These are phyloP conservation scores for Xylaria sp. DNA, from an alignment of 2,329 filamentous ascomycete genomes.

Conservation along the genomic window DNA sequence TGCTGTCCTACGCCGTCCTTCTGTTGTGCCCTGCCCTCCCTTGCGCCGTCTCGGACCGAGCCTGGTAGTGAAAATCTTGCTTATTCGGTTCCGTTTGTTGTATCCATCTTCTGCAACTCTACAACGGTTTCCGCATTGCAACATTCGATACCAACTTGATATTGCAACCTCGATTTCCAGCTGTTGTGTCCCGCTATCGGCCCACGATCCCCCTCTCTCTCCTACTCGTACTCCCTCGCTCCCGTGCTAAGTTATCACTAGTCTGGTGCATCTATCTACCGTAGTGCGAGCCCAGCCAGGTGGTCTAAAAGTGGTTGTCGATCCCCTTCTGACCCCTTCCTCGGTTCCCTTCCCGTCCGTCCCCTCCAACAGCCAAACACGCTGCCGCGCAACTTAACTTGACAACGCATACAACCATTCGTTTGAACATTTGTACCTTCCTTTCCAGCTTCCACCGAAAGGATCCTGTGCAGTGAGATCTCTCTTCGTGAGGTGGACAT, in stretches of 20 bases:
- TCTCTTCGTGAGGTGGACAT: slow-evolving; percentile 8
- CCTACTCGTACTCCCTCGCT: not conserved
- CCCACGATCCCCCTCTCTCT: not conserved
- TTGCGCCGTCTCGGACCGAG: not conserved
- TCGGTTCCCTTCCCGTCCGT: not conserved
- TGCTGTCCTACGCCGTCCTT: not conserved
- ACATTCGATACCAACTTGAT: not conserved
- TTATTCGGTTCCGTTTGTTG: not conserved
- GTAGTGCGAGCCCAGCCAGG: not conserved
- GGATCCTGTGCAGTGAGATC: not conserved
- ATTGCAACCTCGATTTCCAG: not conserved
- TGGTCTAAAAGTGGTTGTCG: slow-evolving; percentile 1
- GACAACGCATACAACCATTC: not conserved
- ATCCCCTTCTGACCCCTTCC: not conserved
- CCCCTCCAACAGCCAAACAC: not conserved
- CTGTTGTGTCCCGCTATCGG: slow-evolving; percentile 7
- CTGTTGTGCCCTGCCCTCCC: slow-evolving; percentile 3
- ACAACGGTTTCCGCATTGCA: not conserved
- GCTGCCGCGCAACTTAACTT: not conserved
- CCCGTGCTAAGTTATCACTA: not conserved
- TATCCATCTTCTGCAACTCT: not conserved
- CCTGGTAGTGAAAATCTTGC: not conserved
- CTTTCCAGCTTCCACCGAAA: not conserved
- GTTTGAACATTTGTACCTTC: not conserved
- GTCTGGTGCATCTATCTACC: not conserved